Base-by-base conservation (phyloP, 2,329 filamentous ascomycete species). In the Whalleya microplaca region DNA sequence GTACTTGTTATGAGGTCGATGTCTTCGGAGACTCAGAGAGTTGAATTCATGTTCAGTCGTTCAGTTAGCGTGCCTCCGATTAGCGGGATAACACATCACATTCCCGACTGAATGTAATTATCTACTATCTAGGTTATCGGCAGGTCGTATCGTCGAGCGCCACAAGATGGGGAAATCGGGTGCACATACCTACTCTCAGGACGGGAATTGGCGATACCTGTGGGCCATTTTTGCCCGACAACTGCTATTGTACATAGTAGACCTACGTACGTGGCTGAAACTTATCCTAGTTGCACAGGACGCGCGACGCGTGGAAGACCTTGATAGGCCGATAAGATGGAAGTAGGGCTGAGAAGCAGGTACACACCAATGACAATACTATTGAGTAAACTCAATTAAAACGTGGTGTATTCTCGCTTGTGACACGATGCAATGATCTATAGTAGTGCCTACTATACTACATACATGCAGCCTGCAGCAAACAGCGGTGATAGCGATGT, bases 321-420 rank as follows among this genome's bases (percentile, higher is more conserved):
- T 43, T 56, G 52, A 63, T 63, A 61, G 60, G 57, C 41, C 54
- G 52, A 63, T 63, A 61, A 57, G 57, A 44, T 40, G 41, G 23
- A 41, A n/a, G 19, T 47, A 37, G 32, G 32, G 10, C 32, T 6
- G 32, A 37, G 6, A 12, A 16, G 9, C 10, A 37, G 10, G 32
- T 12, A 37, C 32, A 14, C 7, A 37, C 32, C 32, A 37, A 37
- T 37, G 14, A 16, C 6, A 37, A 37, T 12, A 37, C 10, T 16
- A n/a, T 48, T 41, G 7, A 21, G 21, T 7, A 53, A 41, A 47
- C 41, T 37, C 10, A 8, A 14, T 37, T 7, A 37, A 48, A 51
- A 61, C 60, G 60, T 63, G 60, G 52, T 56, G 43, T 44, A 27
- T 32, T 58, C 41, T 58, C 23, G 57, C 51, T 58, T 53, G 57